Evolutionary conservation across 257 asterid species (phyloP).

Genomic region (Petunia axillaris): DNA sequence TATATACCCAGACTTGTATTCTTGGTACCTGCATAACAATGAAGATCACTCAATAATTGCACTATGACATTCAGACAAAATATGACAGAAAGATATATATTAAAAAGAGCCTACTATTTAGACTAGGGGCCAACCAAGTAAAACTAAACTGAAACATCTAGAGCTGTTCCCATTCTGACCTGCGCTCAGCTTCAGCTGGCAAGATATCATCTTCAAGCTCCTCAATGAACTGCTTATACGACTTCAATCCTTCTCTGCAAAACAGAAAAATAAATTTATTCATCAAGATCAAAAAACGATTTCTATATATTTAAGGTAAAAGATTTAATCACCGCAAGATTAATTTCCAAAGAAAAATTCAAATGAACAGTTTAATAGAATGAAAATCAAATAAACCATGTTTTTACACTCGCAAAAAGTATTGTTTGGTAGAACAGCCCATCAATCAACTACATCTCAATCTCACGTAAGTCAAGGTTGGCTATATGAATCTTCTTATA

Average conservation of each 20-base stretch:
- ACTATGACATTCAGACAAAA: conserved; percentile 11
- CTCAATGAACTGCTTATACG: conserved; percentile 98
- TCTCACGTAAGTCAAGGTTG: neutral
- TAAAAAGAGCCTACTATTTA: neutral
- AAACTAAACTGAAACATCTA: conserved; percentile 33
- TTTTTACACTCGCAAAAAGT: neutral
- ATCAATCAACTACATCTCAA: neutral
- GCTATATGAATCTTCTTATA: neutral
- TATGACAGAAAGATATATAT: conserved; percentile 9
- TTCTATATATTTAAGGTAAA: neutral
- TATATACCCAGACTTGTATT: conserved; percentile 84
- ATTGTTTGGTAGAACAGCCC: neutral
- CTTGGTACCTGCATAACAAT: conserved; percentile 72
- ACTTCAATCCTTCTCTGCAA: conserved; percentile 53
- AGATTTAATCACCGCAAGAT: neutral
- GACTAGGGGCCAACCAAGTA: neutral
- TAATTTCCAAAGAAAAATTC: neutral
- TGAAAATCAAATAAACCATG: neutral
- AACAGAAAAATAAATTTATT: neutral
- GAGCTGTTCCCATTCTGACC: conserved; percentile 51
- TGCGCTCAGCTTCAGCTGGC: conserved; percentile 96
- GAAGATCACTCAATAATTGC: conserved; percentile 16
- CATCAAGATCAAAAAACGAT: neutral
- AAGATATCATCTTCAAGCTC: conserved; percentile 98
- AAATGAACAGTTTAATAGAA: neutral